Evolutionary conservation across 2,329 filamentous ascomycete genomes (phyloP), one percentile per base, ranked within the genome.

Genomic region (Fusarium sp.): DNA sequence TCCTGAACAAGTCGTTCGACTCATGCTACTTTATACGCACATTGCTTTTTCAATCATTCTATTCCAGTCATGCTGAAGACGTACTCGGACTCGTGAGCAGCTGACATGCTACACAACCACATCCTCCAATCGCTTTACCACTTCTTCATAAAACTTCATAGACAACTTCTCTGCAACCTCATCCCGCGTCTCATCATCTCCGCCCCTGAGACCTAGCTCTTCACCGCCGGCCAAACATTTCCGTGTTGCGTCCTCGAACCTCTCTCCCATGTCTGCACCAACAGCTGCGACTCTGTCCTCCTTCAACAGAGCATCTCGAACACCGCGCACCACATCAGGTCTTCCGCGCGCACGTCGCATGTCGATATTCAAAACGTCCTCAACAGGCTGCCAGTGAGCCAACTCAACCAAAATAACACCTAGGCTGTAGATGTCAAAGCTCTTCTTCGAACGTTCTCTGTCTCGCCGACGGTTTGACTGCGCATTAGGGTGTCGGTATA

Each of bases 321-420:
- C 76, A 8, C 65, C 70, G 19, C 73, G 70, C 11, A 77, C 73
- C 8, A 75, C 57, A n/a, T 75, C 77, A 6, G 77, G 75, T 35
- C 73, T 73, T 9, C 75, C 75, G 7, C 69, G 70, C 23, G 68
- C 59, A 60, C 66, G 66, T 61, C 70, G 65, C 58, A 76, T 66
- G 41, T 77, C 71, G 11, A 84, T 77, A 0, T 53, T 61, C 5
- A 83, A 54, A 4, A 83, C 74, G 13, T 65, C 53, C 21, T 83
- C 79, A 27, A 84, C 76, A 0, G 78, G 73, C 39, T 72, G 69
- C 82, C 82, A 84, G 57, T 81, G 78, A n/a, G 80, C 82, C 5
- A 85, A 76, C 66, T 86, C 83, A 4, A 84, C 72, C 6, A 85
- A 68, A 4, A 85, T 74, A 8, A 85, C 72, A 4, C 83, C 82